Percentiles rank a stretch among this genome's conserved stretches.
Conservation (phyloP, 2,329 filamentous ascomycete species). For the Teratosphaeria viscida region DNA sequence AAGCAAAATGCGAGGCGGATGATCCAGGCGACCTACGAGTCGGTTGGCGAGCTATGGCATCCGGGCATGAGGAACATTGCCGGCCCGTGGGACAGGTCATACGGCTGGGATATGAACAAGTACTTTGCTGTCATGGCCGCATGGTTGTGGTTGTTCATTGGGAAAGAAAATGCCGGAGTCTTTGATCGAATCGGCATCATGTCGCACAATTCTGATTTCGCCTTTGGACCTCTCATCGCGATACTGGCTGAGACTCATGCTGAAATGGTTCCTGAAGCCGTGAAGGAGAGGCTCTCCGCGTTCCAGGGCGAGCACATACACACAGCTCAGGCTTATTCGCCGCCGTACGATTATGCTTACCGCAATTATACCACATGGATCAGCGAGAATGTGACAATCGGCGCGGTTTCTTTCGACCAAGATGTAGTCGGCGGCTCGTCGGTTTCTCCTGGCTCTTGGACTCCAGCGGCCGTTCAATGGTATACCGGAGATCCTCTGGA, state of each 20-base stretch:
- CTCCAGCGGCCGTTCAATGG: neutral
- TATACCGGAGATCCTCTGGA: neutral
- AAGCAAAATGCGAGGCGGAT: slow-evolving; percentile 41
- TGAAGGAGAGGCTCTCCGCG: neutral
- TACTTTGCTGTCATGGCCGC: slow-evolving; percentile 49
- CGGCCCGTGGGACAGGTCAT: slow-evolving; percentile 54
- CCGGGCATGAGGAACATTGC: slow-evolving; percentile 50
- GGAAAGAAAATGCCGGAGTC: slow-evolving; percentile 33
- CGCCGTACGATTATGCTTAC: neutral
- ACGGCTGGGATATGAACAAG: slow-evolving; percentile 54
- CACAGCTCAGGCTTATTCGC: neutral
- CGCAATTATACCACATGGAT: neutral
- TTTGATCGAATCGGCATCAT: slow-evolving; percentile 20
- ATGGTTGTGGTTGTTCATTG: slow-evolving; percentile 49
- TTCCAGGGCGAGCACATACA: neutral
- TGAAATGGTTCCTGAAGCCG: neutral
- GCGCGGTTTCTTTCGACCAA: neutral
- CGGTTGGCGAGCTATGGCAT: slow-evolving; percentile 45
- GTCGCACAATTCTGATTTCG: neutral
- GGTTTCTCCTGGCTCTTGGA: neutral
- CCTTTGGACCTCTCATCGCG: neutral
- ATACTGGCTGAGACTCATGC: neutral
- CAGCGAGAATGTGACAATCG: neutral
- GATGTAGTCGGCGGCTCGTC: neutral
- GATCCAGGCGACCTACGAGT: slow-evolving; percentile 44